These are phyloP conservation scores for Leishmania turanica DNA, from an alignment of 208 protist species.

Conservation along the genomic window DNA sequence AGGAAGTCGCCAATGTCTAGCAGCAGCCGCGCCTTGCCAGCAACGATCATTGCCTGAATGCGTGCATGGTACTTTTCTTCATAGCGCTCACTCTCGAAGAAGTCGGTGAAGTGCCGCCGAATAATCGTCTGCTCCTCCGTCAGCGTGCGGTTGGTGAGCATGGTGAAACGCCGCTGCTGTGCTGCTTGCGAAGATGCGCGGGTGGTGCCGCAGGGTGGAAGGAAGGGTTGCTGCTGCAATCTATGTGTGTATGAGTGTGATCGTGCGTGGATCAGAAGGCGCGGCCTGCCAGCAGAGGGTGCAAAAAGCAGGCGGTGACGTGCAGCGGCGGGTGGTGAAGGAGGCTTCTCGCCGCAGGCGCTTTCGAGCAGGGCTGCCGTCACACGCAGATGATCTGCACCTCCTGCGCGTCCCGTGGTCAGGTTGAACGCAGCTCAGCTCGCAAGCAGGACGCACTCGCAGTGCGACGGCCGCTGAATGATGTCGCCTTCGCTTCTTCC, in stretches of 20 bases:
- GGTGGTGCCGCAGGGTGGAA: not conserved
- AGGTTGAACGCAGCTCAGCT: not conserved
- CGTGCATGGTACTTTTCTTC: conserved; percentile 83
- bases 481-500: not conserved
- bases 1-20: conserved; percentile 94
- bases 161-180: conserved; percentile 16
- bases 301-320: not conserved
- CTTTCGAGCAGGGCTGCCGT: not conserved
- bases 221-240: not conserved
- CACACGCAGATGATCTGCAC: not conserved
- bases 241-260: conserved; percentile 10
- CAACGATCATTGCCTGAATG: conserved; percentile 87
- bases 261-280: not conserved
- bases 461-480: not conserved
- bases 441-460: not conserved
- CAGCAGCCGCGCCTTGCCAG: conserved; percentile 77
- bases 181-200: not conserved
- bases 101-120: conserved; percentile 88
- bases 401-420: not conserved
- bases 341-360: not conserved
- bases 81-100: conserved; percentile 87
- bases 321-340: not conserved
- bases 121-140: conserved; percentile 91
- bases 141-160: conserved; percentile 79
- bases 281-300: not conserved